A percentile compares a stretch with the other conserved stretches of the same genome.
Evolutionary conservation across 352 stramenopile genomes (phyloP).

Genomic region (Globisporangium canariense): DNA sequence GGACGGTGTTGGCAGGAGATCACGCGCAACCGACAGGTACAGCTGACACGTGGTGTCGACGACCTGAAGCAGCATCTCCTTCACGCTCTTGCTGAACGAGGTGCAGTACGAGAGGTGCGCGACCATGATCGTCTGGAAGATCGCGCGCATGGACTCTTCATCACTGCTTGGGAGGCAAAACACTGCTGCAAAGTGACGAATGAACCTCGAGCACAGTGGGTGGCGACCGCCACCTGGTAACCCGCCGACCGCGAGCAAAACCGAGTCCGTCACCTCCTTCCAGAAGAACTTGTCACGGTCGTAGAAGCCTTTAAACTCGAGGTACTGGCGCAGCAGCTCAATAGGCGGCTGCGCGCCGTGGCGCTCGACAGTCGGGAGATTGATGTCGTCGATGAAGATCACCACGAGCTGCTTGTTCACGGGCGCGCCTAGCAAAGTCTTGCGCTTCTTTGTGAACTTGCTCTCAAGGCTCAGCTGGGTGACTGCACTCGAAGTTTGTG

Average conservation of each 20-base stretch:
- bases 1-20: slow-evolving; percentile 64
- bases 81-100: slow-evolving; percentile 41
- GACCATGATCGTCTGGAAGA: slow-evolving; percentile 87
- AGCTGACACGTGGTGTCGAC: slow-evolving; percentile 62
- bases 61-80: slow-evolving; percentile 47
- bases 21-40: slow-evolving; percentile 50
- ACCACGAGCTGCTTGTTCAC: slow-evolving; percentile 68
- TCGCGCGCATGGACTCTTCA: slow-evolving; percentile 77
- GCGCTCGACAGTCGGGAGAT: slow-evolving; percentile 82
- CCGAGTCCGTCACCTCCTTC: slow-evolving; percentile 68
- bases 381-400: slow-evolving; percentile 90
- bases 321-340: slow-evolving; percentile 68
- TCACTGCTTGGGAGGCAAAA: slow-evolving; percentile 73
- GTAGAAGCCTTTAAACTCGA: slow-evolving; percentile 74
- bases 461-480: slow-evolving; percentile 87
- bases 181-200: slow-evolving; percentile 62
- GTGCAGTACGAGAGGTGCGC: slow-evolving; percentile 35
- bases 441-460: slow-evolving; percentile 91
- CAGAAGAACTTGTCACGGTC: slow-evolving; percentile 84
- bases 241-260: slow-evolving; percentile 62
- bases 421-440: slow-evolving; percentile 88
- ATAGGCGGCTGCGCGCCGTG: slow-evolving; percentile 74
- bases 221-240: slow-evolving; percentile 56
- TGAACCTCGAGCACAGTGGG: slow-evolving; percentile 53
- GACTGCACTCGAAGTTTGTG: slow-evolving; percentile 77